Evolutionary conservation across 2,329 filamentous ascomycete species (phyloP).

Genomic region (Microdochium trichocladiopsis): DNA sequence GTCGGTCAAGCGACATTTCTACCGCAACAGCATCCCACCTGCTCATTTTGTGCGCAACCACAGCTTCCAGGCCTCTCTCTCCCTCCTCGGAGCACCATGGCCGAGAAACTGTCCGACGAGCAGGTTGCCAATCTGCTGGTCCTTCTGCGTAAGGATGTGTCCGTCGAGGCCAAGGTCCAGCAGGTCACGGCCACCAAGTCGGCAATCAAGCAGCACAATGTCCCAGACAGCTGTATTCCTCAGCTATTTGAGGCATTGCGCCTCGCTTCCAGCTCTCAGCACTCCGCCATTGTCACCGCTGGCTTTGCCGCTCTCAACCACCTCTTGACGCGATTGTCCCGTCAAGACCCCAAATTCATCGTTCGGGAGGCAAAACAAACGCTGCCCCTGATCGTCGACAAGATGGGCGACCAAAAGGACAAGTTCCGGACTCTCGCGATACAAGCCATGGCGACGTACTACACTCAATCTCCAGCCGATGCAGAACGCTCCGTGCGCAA

Average conservation of each 20-base stretch:
- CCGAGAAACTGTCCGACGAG: conserved; percentile 51
- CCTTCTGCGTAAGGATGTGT: conserved; percentile 52
- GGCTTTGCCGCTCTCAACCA: conserved; percentile 86
- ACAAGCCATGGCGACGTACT: conserved; percentile 72
- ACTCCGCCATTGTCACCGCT: conserved; percentile 70
- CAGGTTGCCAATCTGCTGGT: conserved; percentile 48
- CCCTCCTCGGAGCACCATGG: conserved; percentile 28
- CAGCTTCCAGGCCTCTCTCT: conserved; percentile 13
- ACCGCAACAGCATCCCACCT: too few species aligned
- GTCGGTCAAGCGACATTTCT: too few species aligned
- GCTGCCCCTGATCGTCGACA: conserved; percentile 71
- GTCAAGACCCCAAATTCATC: conserved; percentile 73
- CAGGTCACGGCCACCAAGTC: conserved; percentile 73
- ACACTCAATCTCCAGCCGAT: conserved; percentile 60
- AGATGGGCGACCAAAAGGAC: conserved; percentile 83
- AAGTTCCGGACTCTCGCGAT: conserved; percentile 70
- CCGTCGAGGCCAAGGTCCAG: conserved; percentile 63
- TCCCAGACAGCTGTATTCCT: conserved; percentile 65
- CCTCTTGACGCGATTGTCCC: conserved; percentile 75
- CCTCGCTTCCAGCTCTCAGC: conserved; percentile 66
- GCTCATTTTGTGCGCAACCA: conserved; percentile 7
- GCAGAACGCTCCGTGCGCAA: conserved; percentile 78
- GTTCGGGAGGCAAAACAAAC: conserved; percentile 64
- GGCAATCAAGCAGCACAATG: conserved; percentile 86
- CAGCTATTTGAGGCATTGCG: conserved; percentile 78